Base-by-base conservation (phyloP, 768 basidiomycete species). In the Hygrophorus russula region DNA sequence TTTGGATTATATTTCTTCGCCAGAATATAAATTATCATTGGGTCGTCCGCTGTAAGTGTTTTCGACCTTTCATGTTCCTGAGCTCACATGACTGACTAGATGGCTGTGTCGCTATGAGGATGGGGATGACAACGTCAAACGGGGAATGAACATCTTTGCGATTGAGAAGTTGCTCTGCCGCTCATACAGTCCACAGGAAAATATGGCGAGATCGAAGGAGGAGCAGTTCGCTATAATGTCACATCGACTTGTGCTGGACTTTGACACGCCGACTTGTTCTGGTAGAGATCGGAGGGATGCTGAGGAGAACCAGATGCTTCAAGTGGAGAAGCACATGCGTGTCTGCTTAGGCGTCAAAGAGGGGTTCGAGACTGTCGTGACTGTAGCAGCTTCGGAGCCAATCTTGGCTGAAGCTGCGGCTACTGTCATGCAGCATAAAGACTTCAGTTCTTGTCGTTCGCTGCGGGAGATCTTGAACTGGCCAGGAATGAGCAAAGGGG, bases 361-460 rank as follows among this genome's bases (percentile, higher is more conserved):
- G 18, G 44, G 37, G 19, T 41, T 34, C 19, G 48, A 49, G 29
- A 19, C 30, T 29, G 27, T 49, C 19, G 39, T 41, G 13, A 49
- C 48, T 36, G 39, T 49, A 12, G 44, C 48, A 20, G 17, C 48
- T 14, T 49, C 44, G 20, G 48, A 49, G 40, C 44, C 37, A 15
- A 39, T 45, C 38, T 37, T 45, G n/a, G 19, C 44, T n/a, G 38
- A 39, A 30, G 44, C 37, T 12, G 44, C 37, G 33, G 41, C 41
- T 18, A 33, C 41, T 14, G 10, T 42, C 29, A 44, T 44, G 42
- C 42, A 44, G 32, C 34, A 36, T 24, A 17, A 24, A 15, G 15
- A 36, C 33, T 44, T 44, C 35, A 36, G 13, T 30, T 38, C 35
- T 4, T 44, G 42, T 37, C 42, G 19, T 12, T 33, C 42, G 8